Evolutionary conservation across 441 rosid genomes (phyloP), one percentile per base, ranked within the genome.

Genomic region (Kokia cookei): DNA sequence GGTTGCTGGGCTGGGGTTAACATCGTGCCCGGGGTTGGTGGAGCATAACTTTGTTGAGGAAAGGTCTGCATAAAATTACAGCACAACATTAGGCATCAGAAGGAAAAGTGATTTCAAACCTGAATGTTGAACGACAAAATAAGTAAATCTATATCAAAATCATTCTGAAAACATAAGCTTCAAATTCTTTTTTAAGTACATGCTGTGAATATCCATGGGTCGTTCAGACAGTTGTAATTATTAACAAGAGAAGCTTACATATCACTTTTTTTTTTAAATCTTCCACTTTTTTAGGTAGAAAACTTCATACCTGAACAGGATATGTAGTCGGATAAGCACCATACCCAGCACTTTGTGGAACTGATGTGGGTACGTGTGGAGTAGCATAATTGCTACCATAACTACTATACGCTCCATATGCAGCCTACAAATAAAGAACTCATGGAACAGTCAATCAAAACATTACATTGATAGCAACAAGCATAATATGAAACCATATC

Each of bases 281-380:
- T 51, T 51, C 43, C 17, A 29, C 60, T n/a, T 24, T 10, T 69
- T 53, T 37, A 47, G 14, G 19, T 42, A 59, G 17, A 48, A 29
- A 22, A 0, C 4, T 76, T 43, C 10, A 48, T 80, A 93, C 99
- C 98, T 94, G 99, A 64, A 78, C 86, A 73, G 98, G 89, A 86
- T 92, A 92, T 5, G 89, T 80, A 10, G 88, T 71, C 73, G 97
- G 96, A 85, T 94, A 96, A 75, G 93, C 88, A 51, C 89, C 93
- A 82, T 96, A 94, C 4, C 92, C 82, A 69, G 91, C 84, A 64
- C 81, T 79, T 75, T 84, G 99, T 67, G 96, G 90, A 63, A 76
- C 91, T 0, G 98, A 79, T 7, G 95, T 55, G 22, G 94, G 86
- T 51, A 75, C 88, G 74, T 90, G 98, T 5, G 94, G 91, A 50